A percentile compares a stretch with the other conserved stretches of the same genome.
Conservation (phyloP, 352 stramenopile genomes). For the Saprolegnia parasitica region DNA sequence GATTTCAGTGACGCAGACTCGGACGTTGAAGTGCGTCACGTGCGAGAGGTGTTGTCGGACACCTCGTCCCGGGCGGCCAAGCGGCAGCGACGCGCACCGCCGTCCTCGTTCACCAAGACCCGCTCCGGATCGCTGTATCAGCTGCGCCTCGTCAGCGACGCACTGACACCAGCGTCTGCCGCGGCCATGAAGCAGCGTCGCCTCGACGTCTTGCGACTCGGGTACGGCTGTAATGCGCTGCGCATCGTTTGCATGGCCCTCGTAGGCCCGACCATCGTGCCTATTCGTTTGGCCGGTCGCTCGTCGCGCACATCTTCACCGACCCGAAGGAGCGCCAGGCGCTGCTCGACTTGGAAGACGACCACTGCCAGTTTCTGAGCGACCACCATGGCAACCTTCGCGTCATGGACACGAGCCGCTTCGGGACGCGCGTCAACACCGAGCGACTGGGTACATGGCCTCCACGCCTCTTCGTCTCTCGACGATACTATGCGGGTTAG, state of each 20-base stretch:
- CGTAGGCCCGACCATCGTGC: background rate
- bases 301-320: background rate
- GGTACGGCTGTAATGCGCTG: background rate
- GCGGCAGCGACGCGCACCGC: too few relatives aligned
- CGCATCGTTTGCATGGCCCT: background rate
- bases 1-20: too few relatives aligned
- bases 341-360: background rate
- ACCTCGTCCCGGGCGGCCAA: too few relatives aligned
- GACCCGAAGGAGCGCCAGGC: background rate
- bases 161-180: background rate
- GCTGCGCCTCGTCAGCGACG: background rate
- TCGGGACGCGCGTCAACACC: background rate
- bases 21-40: too few relatives aligned
- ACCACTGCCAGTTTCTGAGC: background rate
- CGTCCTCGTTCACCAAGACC: too few relatives aligned
- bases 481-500: background rate
- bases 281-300: background rate
- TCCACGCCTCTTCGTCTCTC: background rate
- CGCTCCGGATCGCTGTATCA: too few relatives aligned
- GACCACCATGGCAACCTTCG: background rate
- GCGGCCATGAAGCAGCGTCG: background rate
- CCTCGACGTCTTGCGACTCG: background rate
- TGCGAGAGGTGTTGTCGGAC: too few relatives aligned
- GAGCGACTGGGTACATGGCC: background rate
- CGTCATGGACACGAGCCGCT: background rate